Conservation (phyloP, 192 early-diverging fungal species). For the Diversispora epigaea region DNA sequence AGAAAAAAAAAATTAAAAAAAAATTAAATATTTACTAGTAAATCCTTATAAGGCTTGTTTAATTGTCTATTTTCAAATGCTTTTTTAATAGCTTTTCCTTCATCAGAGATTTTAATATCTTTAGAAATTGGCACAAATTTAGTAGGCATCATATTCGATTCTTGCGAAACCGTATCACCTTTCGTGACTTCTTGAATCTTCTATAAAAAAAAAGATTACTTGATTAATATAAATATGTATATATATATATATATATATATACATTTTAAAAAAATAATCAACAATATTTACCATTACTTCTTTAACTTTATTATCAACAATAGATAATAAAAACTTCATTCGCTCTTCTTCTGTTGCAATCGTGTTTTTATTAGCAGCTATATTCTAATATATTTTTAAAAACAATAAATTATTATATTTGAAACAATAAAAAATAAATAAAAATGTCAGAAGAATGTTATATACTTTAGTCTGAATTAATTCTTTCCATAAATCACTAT, state of each 20-base stretch:
- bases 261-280: too few species aligned
- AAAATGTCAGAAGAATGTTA: neutral
- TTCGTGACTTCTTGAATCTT: neutral
- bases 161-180: slow-evolving; percentile 33
- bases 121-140: neutral
- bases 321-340: too few species aligned
- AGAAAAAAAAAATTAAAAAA: neutral
- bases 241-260: too few species aligned
- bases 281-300: too few species aligned
- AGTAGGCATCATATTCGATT: neutral
- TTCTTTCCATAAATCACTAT: slow-evolving; percentile 60
- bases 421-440: too few species aligned
- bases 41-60: neutral
- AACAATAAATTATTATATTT: too few species aligned
- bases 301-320: too few species aligned
- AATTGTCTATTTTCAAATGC: slow-evolving; percentile 1
- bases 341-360: too few species aligned
- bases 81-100: neutral
- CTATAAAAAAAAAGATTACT: too few species aligned
- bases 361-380: too few species aligned
- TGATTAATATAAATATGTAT: too few species aligned
- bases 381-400: too few species aligned
- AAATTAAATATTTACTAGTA: neutral
- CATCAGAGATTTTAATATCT: neutral
- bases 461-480: slow-evolving; percentile 46